These are phyloP conservation scores for Cnidoscolus chayamansa DNA, from an alignment of 441 rosid genomes.

Conservation along the genomic window DNA sequence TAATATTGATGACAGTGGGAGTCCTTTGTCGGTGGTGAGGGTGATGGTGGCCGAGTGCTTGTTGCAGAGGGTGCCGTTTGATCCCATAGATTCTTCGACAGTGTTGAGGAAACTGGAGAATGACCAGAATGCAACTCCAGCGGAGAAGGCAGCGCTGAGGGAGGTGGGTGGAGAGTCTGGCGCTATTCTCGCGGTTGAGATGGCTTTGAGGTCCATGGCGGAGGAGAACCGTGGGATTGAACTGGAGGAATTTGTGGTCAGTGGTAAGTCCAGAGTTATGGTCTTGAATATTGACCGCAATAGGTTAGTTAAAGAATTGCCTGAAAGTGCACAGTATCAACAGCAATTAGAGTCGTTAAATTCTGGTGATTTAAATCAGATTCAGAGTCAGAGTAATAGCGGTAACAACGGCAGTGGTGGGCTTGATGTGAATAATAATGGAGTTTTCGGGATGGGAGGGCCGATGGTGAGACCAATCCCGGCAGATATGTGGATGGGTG, in stretches of 20 bases:
- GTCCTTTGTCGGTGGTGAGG: conserved; percentile 63
- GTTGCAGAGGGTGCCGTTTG: conserved; percentile 74
- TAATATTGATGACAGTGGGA: conserved; percentile 40
- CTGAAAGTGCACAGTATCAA: conserved; percentile 55
- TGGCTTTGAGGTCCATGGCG: conserved; percentile 74
- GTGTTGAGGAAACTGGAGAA: conserved; percentile 87
- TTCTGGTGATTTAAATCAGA: conserved; percentile 27
- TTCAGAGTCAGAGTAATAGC: conserved; percentile 16
- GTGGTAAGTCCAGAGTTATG: conserved; percentile 86
- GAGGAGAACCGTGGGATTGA: conserved; percentile 83
- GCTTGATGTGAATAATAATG: conserved; percentile 16
- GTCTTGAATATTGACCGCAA: conserved; percentile 71
- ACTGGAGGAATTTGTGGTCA: conserved; percentile 75
- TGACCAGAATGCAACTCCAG: conserved; percentile 54
- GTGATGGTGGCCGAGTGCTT: conserved; percentile 84
- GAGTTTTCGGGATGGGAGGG: conserved; percentile 36
- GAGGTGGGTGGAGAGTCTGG: conserved; percentile 88
- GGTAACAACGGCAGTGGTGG: conserved; percentile 9
- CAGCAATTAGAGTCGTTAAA: conserved; percentile 32
- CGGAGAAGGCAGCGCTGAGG: conserved; percentile 73
- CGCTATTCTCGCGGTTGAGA: conserved; percentile 72
- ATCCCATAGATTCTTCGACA: conserved; percentile 70
- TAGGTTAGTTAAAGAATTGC: conserved; percentile 67
- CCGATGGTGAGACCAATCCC: conserved; percentile 40
- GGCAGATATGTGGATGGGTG: conserved; percentile 61